Evolutionary conservation across 169 alveolate species (phyloP).

Genomic region (Plasmodium yoelii): DNA sequence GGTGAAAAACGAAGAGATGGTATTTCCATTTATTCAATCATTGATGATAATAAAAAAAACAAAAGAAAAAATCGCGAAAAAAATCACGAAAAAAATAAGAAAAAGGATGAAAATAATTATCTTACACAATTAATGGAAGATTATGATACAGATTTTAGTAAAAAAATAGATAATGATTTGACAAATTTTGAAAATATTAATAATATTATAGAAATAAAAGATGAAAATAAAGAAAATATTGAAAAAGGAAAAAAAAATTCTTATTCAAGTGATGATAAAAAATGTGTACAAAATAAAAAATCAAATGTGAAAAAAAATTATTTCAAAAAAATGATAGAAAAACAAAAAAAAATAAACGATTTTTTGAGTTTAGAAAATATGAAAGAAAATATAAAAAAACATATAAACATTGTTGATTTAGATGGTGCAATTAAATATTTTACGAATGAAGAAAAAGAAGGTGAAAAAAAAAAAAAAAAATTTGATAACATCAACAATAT

Average conservation of each 20-base stretch:
- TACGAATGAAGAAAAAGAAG: not conserved
- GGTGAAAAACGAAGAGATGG: not conserved
- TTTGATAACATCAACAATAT: not conserved
- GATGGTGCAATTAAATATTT: slow-evolving; percentile 32
- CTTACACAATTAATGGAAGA: not conserved
- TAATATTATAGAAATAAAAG: slow-evolving; percentile 1
- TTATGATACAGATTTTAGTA: not conserved
- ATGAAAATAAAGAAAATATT: not conserved
- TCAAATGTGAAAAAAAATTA: slow-evolving; percentile 15
- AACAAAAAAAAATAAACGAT: slow-evolving; percentile 13
- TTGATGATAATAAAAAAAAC: not conserved
- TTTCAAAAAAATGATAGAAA: slow-evolving; percentile 59
- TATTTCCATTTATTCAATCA: not conserved
- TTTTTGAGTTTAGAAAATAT: slow-evolving; percentile 35
- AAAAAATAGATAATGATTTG: slow-evolving; percentile 23
- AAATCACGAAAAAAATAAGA: not conserved
- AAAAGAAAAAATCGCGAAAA: not conserved
- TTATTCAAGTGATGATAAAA: not conserved
- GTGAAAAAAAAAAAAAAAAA: not conserved
- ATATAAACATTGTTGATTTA: slow-evolving; percentile 29
- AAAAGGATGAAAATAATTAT: not conserved
- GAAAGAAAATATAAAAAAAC: slow-evolving; percentile 36
- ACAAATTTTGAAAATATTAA: slow-evolving; percentile 20
- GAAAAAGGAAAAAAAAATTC: not conserved
- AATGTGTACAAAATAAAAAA: not conserved